A percentile compares a stretch with the other conserved stretches of the same genome.
These are phyloP conservation scores for Fusarium newnesense DNA, from an alignment of 2,329 filamentous ascomycete genomes.

Conservation along the genomic window DNA sequence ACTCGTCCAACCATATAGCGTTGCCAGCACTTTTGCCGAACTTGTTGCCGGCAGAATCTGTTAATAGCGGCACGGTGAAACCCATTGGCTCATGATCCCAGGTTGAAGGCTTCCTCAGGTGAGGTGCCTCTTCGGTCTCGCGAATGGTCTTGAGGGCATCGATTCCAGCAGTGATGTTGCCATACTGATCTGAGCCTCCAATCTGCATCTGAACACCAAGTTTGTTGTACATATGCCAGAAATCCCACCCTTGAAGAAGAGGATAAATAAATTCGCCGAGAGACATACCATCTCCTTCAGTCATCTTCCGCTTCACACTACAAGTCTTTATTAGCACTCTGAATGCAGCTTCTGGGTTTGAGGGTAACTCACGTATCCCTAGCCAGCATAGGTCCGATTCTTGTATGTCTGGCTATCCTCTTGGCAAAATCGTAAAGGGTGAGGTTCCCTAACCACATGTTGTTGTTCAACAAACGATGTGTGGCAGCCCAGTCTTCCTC, in stretches of 20 bases:
- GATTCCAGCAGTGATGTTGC: conserved; percentile 92
- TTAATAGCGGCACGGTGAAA: conserved; percentile 90
- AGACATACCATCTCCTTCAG: conserved; percentile 91
- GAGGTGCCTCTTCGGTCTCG: conserved; percentile 62
- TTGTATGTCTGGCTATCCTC: conserved; percentile 76
- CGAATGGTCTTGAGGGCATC: conserved; percentile 84
- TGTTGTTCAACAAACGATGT: conserved; percentile 81
- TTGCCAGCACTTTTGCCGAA: conserved; percentile 96
- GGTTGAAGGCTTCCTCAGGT: conserved; percentile 51
- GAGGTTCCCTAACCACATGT: conserved; percentile 80
- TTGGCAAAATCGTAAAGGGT: conserved; percentile 79
- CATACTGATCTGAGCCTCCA: conserved; percentile 94
- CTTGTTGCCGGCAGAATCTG: conserved; percentile 85
- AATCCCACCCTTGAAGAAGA: conserved; percentile 94
- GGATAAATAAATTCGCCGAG: conserved; percentile 95
- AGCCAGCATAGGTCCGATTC: conserved; percentile 87
- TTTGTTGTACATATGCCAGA: conserved; percentile 83
- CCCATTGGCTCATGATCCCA: conserved; percentile 74
- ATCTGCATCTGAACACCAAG: conserved; percentile 84
- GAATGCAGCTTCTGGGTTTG: background rate
- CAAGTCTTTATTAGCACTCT: conserved; percentile 31
- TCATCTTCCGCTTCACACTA: conserved; percentile 81
- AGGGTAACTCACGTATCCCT: conserved; percentile 78
- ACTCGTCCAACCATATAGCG: conserved; percentile 88
- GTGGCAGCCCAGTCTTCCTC: conserved; percentile 71